These are phyloP conservation scores for Periconia digitata DNA, from an alignment of 2,329 filamentous ascomycete genomes.

Conservation along the genomic window DNA sequence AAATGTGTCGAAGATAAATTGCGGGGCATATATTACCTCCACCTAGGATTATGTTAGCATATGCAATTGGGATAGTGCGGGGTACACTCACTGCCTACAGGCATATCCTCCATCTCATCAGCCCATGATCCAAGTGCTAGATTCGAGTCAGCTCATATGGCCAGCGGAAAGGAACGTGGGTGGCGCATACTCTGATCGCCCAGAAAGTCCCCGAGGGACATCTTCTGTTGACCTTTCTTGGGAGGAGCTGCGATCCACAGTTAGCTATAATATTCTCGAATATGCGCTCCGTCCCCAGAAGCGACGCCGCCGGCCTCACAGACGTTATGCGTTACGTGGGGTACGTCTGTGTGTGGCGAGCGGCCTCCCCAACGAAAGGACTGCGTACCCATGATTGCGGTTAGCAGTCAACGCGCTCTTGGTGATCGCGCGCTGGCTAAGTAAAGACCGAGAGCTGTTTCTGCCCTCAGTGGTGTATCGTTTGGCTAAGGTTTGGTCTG, in stretches of 20 bases:
- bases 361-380: slow-evolving; percentile 26
- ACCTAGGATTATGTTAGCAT: slow-evolving; percentile 29
- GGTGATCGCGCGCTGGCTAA: slow-evolving; percentile 39
- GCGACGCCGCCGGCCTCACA: slow-evolving; percentile 30
- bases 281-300: slow-evolving; percentile 14
- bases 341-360: slow-evolving; percentile 15
- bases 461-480: slow-evolving; percentile 26
- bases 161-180: slow-evolving; percentile 20
- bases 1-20: slow-evolving; percentile 1
- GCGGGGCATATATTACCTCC: slow-evolving; percentile 25
- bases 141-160: slow-evolving; percentile 24
- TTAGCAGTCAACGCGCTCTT: slow-evolving; percentile 41
- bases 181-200: slow-evolving; percentile 76
- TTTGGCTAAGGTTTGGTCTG: slow-evolving; percentile 23
- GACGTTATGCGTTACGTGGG: slow-evolving; percentile 17
- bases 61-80: background rate
- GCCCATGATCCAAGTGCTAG: slow-evolving; percentile 88
- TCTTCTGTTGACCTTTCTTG: slow-evolving; percentile 93
- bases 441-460: slow-evolving; percentile 28
- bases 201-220: slow-evolving; percentile 97
- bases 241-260: slow-evolving; percentile 70
- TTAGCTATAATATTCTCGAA: slow-evolving; percentile 45
- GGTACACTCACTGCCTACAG: slow-evolving; percentile 66
- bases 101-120: slow-evolving; percentile 93
- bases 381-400: slow-evolving; percentile 63